Conservation (phyloP, 176 grass and related monocot genomes). For the Alopecurus myosuroides region DNA sequence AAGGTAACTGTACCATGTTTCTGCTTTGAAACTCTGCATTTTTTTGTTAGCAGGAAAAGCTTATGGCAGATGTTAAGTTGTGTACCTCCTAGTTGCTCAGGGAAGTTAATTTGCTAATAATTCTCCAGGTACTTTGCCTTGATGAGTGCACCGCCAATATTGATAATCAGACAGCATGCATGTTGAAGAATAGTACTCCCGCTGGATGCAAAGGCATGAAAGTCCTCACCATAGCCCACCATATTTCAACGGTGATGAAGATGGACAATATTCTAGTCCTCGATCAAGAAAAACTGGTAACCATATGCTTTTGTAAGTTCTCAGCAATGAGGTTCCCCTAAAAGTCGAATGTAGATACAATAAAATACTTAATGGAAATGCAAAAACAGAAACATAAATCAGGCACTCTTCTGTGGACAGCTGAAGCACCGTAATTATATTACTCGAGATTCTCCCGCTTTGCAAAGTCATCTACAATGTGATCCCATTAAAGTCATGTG, state of each 20-base stretch:
- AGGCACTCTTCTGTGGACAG: not conserved
- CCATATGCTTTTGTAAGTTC: not conserved
- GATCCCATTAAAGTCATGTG: conserved; percentile 11
- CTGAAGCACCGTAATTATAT: not conserved
- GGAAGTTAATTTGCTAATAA: not conserved
- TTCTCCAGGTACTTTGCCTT: conserved; percentile 67
- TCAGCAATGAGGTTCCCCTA: not conserved
- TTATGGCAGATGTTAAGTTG: not conserved
- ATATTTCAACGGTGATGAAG: conserved; percentile 82
- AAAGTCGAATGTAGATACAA: not conserved
- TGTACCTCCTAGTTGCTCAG: not conserved
- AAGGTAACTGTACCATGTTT: conserved; percentile 26
- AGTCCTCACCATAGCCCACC: conserved; percentile 84
- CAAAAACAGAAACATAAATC: not conserved
- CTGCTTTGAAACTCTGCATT: not conserved
- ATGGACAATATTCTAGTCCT: conserved; percentile 84
- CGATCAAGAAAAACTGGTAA: conserved; percentile 71
- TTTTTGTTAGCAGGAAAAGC: not conserved
- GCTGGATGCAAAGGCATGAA: conserved; percentile 70
- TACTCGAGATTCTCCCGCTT: conserved; percentile 67
- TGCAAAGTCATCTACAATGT: conserved; percentile 68
- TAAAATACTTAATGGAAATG: not conserved
- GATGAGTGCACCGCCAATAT: conserved; percentile 92
- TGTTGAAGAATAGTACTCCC: conserved; percentile 73
- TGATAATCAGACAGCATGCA: conserved; percentile 61